phyloP scores from a whole-genome alignment of 495 filamentous ascomycete species.

The Penicillium fimorum region DNA sequence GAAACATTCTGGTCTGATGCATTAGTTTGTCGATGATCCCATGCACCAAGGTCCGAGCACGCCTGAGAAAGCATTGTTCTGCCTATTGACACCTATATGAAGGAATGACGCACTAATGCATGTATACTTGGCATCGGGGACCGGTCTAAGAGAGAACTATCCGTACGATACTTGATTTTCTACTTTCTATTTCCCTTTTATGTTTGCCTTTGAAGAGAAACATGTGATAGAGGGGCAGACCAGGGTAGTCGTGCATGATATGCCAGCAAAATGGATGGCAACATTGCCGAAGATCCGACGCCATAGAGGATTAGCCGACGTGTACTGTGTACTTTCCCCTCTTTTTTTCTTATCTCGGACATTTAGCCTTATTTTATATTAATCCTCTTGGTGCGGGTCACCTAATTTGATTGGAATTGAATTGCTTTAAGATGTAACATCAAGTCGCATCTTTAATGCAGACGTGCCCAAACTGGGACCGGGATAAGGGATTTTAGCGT shows the following conservation, averaged over 20 bases:
- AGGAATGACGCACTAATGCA: neutral
- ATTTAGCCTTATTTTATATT: neutral
- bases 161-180: no score
- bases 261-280: neutral
- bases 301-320: neutral
- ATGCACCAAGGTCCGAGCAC: neutral
- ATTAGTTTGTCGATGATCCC: neutral
- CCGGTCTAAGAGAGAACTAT: neutral
- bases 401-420: neutral
- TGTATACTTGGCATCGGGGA: neutral
- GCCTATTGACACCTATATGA: neutral
- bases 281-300: neutral
- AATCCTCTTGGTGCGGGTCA: neutral
- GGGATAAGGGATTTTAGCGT: neutral
- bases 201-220: neutral
- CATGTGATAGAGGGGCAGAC: conserved; percentile 2
- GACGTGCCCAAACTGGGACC: neutral
- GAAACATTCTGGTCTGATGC: neutral
- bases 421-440: conserved; percentile 6
- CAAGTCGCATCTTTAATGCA: conserved; percentile 7
- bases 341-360: conserved; percentile 3
- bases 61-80: neutral
- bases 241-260: neutral
- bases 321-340: neutral
- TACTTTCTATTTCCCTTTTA: neutral